These are phyloP conservation scores for Microdochium bolleyi DNA, from an alignment of 2,329 filamentous ascomycete genomes.

Conservation along the genomic window DNA sequence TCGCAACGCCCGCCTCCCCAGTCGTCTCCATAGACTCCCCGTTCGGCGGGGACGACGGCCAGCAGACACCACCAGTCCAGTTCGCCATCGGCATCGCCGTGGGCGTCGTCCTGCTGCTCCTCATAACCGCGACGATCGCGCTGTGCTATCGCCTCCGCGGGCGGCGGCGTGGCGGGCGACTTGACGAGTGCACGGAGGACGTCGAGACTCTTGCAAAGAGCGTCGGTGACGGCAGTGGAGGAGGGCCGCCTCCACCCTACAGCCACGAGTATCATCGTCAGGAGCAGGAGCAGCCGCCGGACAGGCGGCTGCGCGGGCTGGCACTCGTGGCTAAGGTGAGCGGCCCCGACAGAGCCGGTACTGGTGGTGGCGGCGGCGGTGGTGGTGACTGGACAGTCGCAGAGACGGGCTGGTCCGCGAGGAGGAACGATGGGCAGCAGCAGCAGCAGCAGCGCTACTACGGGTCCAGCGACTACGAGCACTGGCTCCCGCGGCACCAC, in stretches of 20 bases:
- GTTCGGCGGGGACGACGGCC: too few relatives aligned
- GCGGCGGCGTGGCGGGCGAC: background rate
- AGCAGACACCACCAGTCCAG: background rate
- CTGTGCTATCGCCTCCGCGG: background rate
- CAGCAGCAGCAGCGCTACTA: background rate
- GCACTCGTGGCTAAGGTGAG: too few relatives aligned
- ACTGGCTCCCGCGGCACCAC: background rate
- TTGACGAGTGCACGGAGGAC: too few relatives aligned
- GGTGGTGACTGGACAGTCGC: background rate
- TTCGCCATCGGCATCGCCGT: background rate
- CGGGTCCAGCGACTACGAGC: background rate
- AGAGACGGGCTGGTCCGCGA: background rate
- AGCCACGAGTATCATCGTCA: too few relatives aligned
- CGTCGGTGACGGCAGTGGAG: too few relatives aligned
- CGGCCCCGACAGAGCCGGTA: background rate
- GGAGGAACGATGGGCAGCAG: background rate
- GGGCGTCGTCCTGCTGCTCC: background rate
- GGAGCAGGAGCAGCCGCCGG: too few relatives aligned
- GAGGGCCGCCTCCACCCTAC: too few relatives aligned
- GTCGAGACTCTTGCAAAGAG: too few relatives aligned
- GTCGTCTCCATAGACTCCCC: background rate
- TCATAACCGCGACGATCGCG: background rate
- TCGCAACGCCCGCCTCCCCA: background rate
- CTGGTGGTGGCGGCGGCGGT: too few relatives aligned
- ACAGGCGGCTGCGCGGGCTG: too few relatives aligned